Evolutionary conservation across 352 stramenopile species (phyloP).

Genomic region (Phytophthora chlamydospora): DNA sequence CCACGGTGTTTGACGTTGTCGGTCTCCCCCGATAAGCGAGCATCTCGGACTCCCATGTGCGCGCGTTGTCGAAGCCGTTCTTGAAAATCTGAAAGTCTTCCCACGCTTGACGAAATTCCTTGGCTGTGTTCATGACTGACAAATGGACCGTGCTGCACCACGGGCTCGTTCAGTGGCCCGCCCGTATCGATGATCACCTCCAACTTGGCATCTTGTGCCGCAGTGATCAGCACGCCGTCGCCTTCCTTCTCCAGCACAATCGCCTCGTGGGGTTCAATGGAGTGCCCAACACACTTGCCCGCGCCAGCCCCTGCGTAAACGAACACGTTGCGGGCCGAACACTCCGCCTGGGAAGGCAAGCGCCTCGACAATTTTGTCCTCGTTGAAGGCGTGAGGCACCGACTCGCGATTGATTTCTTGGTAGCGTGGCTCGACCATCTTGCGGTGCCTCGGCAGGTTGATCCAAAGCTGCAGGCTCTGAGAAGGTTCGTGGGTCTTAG

Average conservation of each 20-base stretch:
- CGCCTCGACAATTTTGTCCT: conserved; percentile 48
- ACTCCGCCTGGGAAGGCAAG: conserved; percentile 59
- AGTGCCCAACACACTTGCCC: conserved; percentile 28
- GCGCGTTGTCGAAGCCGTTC: conserved; percentile 71
- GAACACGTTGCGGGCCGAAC: conserved; percentile 55
- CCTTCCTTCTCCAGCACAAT: conserved; percentile 48
- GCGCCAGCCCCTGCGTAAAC: conserved; percentile 45
- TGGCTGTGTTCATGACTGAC: conserved; percentile 69
- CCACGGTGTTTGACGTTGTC: too few species aligned
- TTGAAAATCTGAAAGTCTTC: conserved; percentile 44
- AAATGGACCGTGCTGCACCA: conserved; percentile 66
- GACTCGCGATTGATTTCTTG: conserved; percentile 57
- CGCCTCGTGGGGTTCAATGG: conserved; percentile 37
- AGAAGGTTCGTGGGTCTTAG: conserved; percentile 27
- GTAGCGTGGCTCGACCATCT: conserved; percentile 54
- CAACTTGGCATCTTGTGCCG: conserved; percentile 26
- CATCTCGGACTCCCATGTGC: conserved; percentile 45
- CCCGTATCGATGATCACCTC: conserved; percentile 53
- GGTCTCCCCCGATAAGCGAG: not conserved
- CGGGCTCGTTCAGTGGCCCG: conserved; percentile 51
- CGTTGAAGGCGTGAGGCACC: conserved; percentile 48
- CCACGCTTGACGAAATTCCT: conserved; percentile 52
- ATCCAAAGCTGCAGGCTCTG: conserved; percentile 62
- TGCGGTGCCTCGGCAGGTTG: conserved; percentile 43
- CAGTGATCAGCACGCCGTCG: conserved; percentile 42